Conservation (phyloP, 805 yeast species). For the Yamadazyma paraphyllophila region DNA sequence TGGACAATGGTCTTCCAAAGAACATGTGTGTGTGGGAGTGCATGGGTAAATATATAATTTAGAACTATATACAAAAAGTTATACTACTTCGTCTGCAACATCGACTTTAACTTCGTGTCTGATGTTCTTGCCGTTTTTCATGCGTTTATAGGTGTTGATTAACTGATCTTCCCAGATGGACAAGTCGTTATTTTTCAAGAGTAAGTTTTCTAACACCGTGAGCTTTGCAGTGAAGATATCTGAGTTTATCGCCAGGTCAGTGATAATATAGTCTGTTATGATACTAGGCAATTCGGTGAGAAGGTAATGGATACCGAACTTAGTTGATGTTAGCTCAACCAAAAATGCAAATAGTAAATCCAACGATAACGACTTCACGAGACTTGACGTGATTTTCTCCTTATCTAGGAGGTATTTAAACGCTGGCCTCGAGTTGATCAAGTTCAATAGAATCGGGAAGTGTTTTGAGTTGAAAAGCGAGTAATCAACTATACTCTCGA, state of each 20-base stretch:
- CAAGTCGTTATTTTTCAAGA: conserved; percentile 16
- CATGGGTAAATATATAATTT: conserved; percentile 51
- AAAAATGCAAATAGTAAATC: conserved; percentile 24
- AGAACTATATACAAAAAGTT: background rate
- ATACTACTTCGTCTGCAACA: conserved; percentile 19
- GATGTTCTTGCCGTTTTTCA: conserved; percentile 24
- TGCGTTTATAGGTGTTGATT: conserved; percentile 15
- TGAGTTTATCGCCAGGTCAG: conserved; percentile 16
- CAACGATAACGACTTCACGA: conserved; percentile 7
- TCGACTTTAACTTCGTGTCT: conserved; percentile 21
- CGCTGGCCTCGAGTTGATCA: conserved; percentile 16
- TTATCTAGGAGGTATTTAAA: conserved; percentile 15
- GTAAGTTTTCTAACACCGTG: conserved; percentile 22
- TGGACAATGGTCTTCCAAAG: conserved; percentile 72
- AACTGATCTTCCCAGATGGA: conserved; percentile 24
- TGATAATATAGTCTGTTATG: conserved; percentile 20
- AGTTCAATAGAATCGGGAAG: conserved; percentile 26
- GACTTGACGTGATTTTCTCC: conserved; percentile 10
- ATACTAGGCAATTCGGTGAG: conserved; percentile 24
- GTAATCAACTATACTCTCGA: conserved; percentile 9
- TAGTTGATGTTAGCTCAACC: conserved; percentile 18
- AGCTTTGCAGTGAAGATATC: conserved; percentile 26
- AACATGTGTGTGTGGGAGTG: conserved; percentile 75
- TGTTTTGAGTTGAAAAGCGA: conserved; percentile 18
- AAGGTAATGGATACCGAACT: conserved; percentile 19